Base-by-base conservation (phyloP, 192 early-diverging fungal genomes). In the Linnemannia zychae region DNA sequence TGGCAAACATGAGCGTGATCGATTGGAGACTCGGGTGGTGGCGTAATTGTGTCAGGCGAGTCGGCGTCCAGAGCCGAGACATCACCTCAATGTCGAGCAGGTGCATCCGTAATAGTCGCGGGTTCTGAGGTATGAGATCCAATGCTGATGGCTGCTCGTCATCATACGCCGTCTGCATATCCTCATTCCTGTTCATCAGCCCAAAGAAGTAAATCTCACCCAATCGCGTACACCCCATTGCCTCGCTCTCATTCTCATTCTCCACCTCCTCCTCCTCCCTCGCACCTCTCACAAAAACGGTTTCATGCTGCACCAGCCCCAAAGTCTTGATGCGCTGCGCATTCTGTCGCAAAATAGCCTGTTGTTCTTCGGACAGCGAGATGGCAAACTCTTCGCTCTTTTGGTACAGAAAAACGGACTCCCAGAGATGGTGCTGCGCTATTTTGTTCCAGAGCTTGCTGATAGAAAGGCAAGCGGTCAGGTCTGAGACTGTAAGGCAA, bases 161-260 rank as follows among this genome's bases (percentile, higher is more conserved):
- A 63, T 15, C 40, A 44, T 44, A 3, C 40, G n/a, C n/a, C n/a
- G n/a, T n/a, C n/a, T n/a, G n/a, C n/a, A n/a, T n/a, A n/a, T 44
- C 40, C 40, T 44, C 40, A 9, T 44, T 44, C 40, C 9, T 44
- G 40, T 44, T 44, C 40, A 44, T 7, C 57, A 63, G 28, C 11
- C 57, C 57, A 63, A 63, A 63, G 57, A 63, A 31, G 31, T 63
- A 63, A 63, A 63, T 24, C 28, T 63, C 57, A n/a, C 31, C 57
- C 24, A 63, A 63, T 3, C 31, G 57, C 28, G 57, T 63, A 63
- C 57, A 63, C 11, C 40, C 4, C 40, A 9, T n/a, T n/a, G n/a
- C n/a, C n/a, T n/a, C n/a, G n/a, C n/a, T n/a, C n/a, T n/a, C n/a
- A n/a, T n/a, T n/a, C n/a, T n/a, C n/a, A n/a, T n/a, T 9, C 40